Conservation (phyloP, 345 rosid genomes). For the Tarenaya hassleriana region DNA sequence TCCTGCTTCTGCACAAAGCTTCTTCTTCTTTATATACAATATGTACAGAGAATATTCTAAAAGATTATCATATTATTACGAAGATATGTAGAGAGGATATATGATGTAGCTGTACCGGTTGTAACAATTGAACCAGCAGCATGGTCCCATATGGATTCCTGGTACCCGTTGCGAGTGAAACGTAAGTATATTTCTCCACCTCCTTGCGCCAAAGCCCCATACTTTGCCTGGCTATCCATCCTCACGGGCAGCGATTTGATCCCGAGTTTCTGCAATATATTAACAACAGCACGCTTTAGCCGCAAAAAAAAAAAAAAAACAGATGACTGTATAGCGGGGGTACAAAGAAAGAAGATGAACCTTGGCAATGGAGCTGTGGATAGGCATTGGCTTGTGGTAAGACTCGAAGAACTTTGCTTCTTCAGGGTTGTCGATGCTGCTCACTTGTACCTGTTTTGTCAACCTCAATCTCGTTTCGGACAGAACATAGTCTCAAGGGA, state of each 20-base stretch:
- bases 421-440: constrained; percentile 58
- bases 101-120: constrained; percentile 44
- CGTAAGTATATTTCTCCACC: constrained; percentile 92
- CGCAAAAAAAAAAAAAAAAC: too few relatives aligned
- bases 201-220: constrained; percentile 79
- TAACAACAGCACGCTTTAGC: constrained; percentile 4
- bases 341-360: constrained; percentile 31
- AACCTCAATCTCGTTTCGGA: constrained; percentile 14
- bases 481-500: too few relatives aligned
- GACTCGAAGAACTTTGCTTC: constrained; percentile 91
- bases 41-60: constrained; percentile 3
- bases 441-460: constrained; percentile 60
- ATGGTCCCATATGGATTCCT: constrained; percentile 97
- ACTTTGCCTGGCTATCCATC: constrained; percentile 94
- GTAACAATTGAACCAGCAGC: constrained; percentile 90
- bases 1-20: constrained; percentile 70
- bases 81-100: background rate
- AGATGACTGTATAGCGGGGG: too few relatives aligned
- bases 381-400: constrained; percentile 67
- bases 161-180: constrained; percentile 68
- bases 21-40: constrained; percentile 2
- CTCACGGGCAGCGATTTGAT: constrained; percentile 80
- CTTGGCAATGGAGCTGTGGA: constrained; percentile 61
- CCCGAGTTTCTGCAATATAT: constrained; percentile 65
- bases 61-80: too few relatives aligned